phyloP scores from a whole-genome alignment of 1,284 basidiomycete species.

The Hymenochaete sp. region DNA sequence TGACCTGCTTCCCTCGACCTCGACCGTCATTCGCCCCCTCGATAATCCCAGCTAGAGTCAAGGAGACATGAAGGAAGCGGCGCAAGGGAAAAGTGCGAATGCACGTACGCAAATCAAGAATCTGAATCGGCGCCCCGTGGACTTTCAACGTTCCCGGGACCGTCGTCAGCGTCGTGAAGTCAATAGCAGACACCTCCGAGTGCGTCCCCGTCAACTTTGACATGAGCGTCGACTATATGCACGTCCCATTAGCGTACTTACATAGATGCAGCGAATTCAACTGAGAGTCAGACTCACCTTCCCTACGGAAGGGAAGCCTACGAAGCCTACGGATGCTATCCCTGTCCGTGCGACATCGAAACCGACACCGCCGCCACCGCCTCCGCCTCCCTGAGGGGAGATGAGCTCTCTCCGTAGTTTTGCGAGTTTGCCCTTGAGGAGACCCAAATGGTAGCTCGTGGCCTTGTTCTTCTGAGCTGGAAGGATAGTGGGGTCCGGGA shows the following conservation, averaged over 20 bases:
- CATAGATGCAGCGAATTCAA: neutral
- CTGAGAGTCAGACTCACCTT: slow-evolving; percentile 46
- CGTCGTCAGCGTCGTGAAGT: slow-evolving; percentile 91
- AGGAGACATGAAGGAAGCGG: neutral
- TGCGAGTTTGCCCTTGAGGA: slow-evolving; percentile 97
- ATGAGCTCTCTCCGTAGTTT: slow-evolving; percentile 95
- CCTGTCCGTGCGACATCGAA: slow-evolving; percentile 98
- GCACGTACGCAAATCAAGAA: slow-evolving; percentile 70
- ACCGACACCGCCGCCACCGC: slow-evolving; percentile 78
- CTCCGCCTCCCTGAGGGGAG: slow-evolving; percentile 64
- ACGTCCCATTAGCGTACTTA: slow-evolving; percentile 17
- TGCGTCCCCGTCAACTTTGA: slow-evolving; percentile 96
- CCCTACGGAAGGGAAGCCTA: slow-evolving; percentile 81
- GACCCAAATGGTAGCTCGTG: slow-evolving; percentile 90
- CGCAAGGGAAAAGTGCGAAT: too few relatives aligned
- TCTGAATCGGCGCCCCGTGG: slow-evolving; percentile 89
- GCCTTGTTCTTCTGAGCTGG: slow-evolving; percentile 96
- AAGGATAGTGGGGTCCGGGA: slow-evolving; percentile 12
- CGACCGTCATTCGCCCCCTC: slow-evolving; percentile 98
- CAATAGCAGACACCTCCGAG: slow-evolving; percentile 96
- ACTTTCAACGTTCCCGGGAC: slow-evolving; percentile 95
- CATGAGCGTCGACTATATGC: slow-evolving; percentile 85
- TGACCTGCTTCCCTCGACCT: slow-evolving; percentile 93
- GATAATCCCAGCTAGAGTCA: slow-evolving; percentile 81
- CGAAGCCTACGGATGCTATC: slow-evolving; percentile 93